Conservation (phyloP, 257 asterid species). For the Solanum clarkiae region DNA sequence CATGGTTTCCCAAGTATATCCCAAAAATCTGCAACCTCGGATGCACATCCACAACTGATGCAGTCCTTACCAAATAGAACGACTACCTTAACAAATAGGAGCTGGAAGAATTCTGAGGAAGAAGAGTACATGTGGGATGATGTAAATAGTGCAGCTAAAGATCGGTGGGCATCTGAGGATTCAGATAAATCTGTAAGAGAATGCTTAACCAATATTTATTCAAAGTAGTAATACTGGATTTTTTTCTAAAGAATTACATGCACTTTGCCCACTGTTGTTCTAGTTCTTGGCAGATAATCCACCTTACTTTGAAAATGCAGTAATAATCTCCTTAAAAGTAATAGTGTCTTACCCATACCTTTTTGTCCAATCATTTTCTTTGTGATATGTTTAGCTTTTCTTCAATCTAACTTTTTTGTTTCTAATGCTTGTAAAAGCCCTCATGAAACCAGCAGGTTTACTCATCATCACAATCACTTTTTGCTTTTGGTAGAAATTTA, state of each 20-base stretch:
- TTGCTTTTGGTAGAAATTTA: not conserved
- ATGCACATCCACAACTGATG: slow-evolving; percentile 26
- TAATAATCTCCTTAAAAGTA: not conserved
- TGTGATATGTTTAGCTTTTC: not conserved
- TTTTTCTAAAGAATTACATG: not conserved
- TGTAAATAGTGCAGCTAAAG: slow-evolving; percentile 38
- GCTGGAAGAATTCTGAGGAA: slow-evolving; percentile 89
- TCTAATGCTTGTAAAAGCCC: not conserved
- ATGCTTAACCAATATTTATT: not conserved
- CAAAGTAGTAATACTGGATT: not conserved
- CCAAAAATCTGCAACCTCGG: slow-evolving; percentile 22
- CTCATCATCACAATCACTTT: not conserved
- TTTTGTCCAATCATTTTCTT: not conserved
- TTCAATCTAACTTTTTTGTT: not conserved
- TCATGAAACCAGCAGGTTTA: not conserved
- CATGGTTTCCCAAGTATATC: slow-evolving; percentile 30
- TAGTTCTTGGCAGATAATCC: not conserved
- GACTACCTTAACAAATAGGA: slow-evolving; percentile 30
- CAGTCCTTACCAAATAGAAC: slow-evolving; percentile 19
- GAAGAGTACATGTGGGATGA: slow-evolving; percentile 84
- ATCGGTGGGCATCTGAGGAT: slow-evolving; percentile 52
- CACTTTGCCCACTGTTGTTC: not conserved
- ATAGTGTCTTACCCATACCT: not conserved
- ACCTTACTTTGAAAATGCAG: not conserved
- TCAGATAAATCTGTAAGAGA: slow-evolving; percentile 44